Conservation (phyloP, 495 filamentous ascomycete species). For the Penicillium dipodomyicola region DNA sequence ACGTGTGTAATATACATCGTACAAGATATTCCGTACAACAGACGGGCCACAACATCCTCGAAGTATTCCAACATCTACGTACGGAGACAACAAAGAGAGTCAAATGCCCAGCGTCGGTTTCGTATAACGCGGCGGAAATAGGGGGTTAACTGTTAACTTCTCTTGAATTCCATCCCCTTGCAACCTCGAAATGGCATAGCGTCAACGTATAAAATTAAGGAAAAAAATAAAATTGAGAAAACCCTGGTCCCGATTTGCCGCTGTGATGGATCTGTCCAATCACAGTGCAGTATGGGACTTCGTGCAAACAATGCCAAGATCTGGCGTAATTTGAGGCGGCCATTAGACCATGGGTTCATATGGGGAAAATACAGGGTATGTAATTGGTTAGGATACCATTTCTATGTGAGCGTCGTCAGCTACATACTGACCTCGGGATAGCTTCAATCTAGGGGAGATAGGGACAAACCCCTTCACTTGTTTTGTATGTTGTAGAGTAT, state of each 20-base stretch:
- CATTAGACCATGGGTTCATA: constrained; percentile 3
- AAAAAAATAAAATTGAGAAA: neutral
- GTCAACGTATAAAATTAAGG: neutral
- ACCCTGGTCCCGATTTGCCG: neutral
- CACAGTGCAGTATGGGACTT: neutral
- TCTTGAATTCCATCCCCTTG: constrained; percentile 7
- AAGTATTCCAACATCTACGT: too few relatives aligned
- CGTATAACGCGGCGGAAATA: constrained; percentile 1
- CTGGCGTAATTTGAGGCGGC: constrained; percentile 8
- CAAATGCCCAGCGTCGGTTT: neutral
- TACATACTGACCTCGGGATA: neutral
- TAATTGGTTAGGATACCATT: neutral
- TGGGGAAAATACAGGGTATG: neutral
- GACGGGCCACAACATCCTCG: too few relatives aligned
- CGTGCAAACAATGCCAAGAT: constrained; percentile 3
- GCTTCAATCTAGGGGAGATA: neutral
- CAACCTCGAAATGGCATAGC: neutral
- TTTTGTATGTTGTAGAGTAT: neutral
- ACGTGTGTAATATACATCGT: neutral
- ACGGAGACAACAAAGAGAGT: too few relatives aligned
- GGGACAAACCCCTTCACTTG: neutral
- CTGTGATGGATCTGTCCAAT: neutral
- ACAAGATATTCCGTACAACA: neutral
- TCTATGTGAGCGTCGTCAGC: constrained; percentile 7
- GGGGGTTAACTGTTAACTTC: neutral